Evolutionary conservation across 257 asterid genomes (phyloP).

Genomic region (Solanum sitiens): DNA sequence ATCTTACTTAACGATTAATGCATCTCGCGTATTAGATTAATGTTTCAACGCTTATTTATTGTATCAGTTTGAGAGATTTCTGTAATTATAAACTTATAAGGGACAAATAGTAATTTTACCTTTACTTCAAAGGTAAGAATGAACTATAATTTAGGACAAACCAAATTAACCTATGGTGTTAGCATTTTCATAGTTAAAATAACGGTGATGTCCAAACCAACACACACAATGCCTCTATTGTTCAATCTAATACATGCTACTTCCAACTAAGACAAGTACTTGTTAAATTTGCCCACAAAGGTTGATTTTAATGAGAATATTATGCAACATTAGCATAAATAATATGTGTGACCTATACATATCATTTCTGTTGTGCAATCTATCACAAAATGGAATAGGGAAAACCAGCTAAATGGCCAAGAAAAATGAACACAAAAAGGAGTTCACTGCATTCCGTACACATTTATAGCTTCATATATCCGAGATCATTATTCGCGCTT

Average conservation of each 20-base stretch:
- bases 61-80: too few relatives aligned
- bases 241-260: too few relatives aligned
- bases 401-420: not conserved
- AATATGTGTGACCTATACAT: not conserved
- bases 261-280: not conserved
- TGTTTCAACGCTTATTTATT: too few relatives aligned
- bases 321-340: not conserved
- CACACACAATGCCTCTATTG: not conserved
- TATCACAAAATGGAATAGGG: not conserved
- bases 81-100: too few relatives aligned
- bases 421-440: not conserved
- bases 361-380: not conserved
- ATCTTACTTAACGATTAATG: too few relatives aligned
- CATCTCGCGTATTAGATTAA: too few relatives aligned
- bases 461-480: not conserved
- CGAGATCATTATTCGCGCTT: not conserved
- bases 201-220: not conserved
- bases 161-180: not conserved
- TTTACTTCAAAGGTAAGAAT: not conserved
- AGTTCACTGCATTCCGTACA: not conserved
- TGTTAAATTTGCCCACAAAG: not conserved
- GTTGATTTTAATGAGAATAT: not conserved
- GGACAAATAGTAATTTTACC: too few relatives aligned
- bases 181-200: not conserved
- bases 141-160: not conserved